phyloP scores from a whole-genome alignment of 2,329 filamentous ascomycete species.

The Westerdykella ornata region DNA sequence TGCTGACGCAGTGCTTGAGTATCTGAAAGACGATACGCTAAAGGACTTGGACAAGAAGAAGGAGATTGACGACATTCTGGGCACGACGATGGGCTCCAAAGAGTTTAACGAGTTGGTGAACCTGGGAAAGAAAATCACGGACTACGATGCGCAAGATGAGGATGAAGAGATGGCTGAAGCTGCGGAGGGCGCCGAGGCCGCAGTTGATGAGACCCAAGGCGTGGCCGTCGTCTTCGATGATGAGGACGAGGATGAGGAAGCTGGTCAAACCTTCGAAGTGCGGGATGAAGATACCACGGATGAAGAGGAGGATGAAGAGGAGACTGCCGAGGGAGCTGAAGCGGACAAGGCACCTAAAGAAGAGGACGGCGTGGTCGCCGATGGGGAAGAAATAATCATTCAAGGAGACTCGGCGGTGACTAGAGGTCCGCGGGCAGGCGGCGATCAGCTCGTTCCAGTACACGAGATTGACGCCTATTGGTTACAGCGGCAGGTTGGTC shows the following conservation, averaged over 20 bases:
- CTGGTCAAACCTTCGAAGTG: conserved; percentile 73
- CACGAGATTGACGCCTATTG: conserved; percentile 96
- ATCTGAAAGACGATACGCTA: conserved; percentile 87
- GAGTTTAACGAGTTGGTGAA: conserved; percentile 97
- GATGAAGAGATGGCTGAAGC: conserved; percentile 76
- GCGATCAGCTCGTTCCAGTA: conserved; percentile 60
- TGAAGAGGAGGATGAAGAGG: conserved; percentile 60
- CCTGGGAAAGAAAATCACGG: conserved; percentile 95
- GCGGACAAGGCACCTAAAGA: conserved; percentile 46
- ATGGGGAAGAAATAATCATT: conserved; percentile 73
- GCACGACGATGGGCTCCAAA: conserved; percentile 72
- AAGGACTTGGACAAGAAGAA: conserved; percentile 99
- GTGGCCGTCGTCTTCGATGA: conserved; percentile 97
- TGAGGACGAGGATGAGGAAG: conserved; percentile 71
- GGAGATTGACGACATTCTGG: conserved; percentile 88
- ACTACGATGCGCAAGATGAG: conserved; percentile 94
- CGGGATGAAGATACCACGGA: conserved; percentile 79
- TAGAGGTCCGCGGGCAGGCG: conserved; percentile 37
- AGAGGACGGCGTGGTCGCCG: conserved; percentile 45
- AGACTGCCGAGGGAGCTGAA: conserved; percentile 54
- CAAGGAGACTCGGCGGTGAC: conserved; percentile 55
- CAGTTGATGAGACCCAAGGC: conserved; percentile 84
- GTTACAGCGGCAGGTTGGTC: conserved; percentile 87
- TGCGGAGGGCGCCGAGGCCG: conserved; percentile 57
- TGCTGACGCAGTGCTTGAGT: conserved; percentile 84